Conservation (phyloP, 2,329 filamentous ascomycete genomes). For the Fusarium longipes region DNA sequence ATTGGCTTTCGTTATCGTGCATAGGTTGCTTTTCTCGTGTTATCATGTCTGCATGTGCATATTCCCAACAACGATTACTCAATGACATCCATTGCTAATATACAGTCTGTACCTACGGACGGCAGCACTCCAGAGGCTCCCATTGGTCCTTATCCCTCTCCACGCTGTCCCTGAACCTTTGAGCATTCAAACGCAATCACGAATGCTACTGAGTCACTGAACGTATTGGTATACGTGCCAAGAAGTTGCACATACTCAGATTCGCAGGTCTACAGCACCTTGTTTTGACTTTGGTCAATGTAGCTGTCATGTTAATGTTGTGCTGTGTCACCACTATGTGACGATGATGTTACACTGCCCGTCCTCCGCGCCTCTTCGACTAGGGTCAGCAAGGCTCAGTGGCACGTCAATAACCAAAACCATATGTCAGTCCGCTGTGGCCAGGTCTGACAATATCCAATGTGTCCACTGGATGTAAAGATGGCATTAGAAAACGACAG, state of each 20-base stretch:
- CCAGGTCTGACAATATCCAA: constrained; percentile 7
- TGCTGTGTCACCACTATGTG: constrained; percentile 27
- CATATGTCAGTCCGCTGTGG: constrained; percentile 17
- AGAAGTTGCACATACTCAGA: neutral
- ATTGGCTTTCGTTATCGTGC: neutral
- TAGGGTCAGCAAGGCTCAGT: constrained; percentile 15
- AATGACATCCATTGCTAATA: neutral
- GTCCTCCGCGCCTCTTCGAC: neutral
- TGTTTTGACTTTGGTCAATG: neutral
- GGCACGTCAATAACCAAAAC: constrained; percentile 30
- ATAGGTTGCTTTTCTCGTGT: too few species aligned
- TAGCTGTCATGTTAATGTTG: neutral
- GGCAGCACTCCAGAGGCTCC: neutral
- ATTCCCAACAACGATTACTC: neutral
- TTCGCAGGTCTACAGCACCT: neutral
- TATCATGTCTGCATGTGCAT: too few species aligned
- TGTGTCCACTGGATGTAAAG: too few species aligned
- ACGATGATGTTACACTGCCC: constrained; percentile 22
- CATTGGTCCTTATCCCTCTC: neutral
- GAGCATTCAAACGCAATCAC: too few species aligned
- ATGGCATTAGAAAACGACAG: neutral
- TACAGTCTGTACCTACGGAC: neutral
- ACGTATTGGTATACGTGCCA: neutral
- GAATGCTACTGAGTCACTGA: neutral
- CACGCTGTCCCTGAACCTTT: neutral